These are phyloP conservation scores for Marasmius fiardii DNA, from an alignment of 1,284 basidiomycete genomes.

Conservation along the genomic window DNA sequence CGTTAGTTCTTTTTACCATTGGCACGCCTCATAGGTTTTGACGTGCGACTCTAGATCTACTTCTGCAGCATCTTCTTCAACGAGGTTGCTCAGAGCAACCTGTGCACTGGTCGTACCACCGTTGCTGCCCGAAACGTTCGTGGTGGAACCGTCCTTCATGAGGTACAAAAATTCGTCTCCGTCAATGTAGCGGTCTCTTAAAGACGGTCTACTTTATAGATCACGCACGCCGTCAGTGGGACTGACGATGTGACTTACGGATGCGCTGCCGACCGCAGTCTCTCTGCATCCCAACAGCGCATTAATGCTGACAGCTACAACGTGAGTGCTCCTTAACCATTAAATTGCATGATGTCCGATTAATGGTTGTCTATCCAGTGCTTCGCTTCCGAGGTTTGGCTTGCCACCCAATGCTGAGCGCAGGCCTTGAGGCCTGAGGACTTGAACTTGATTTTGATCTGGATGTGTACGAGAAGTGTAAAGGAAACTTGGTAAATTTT, in stretches of 20 bases:
- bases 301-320: conserved; percentile 20
- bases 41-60: conserved; percentile 14
- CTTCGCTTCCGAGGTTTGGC: conserved; percentile 1
- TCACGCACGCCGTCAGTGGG: conserved; percentile 16
- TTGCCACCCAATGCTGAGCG: not conserved
- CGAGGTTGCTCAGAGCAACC: conserved; percentile 12
- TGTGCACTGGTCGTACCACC: conserved; percentile 16
- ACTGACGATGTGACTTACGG: conserved; percentile 18
- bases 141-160: conserved; percentile 19
- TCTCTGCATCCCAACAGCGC: conserved; percentile 11
- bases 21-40: not conserved
- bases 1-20: conserved; percentile 7
- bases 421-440: no score
- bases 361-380: not conserved
- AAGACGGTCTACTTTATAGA: conserved; percentile 1
- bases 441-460: no score
- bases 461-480: no score
- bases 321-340: conserved; percentile 6
- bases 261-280: conserved; percentile 15
- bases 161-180: conserved; percentile 4
- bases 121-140: conserved; percentile 17
- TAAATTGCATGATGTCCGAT: not conserved
- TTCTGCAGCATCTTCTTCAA: conserved; percentile 20
- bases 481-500: no score
- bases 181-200: no score